phyloP scores from a whole-genome alignment of 176 grass and related monocot species.

The Hordeum vulgare region DNA sequence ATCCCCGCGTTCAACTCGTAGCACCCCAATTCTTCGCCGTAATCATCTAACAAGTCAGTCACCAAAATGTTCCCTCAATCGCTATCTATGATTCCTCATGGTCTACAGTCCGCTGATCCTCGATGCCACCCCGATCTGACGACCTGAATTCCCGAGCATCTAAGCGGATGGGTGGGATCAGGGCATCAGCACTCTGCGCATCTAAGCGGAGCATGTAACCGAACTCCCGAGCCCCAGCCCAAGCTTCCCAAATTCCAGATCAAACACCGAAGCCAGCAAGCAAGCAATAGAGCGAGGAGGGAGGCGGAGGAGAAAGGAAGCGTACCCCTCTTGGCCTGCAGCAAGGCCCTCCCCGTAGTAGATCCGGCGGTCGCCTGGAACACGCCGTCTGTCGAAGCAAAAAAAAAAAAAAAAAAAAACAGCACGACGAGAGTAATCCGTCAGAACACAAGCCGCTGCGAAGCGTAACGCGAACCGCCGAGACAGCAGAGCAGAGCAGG shows the following conservation, averaged over 20 bases:
- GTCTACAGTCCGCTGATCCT: not conserved
- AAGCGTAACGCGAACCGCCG: not conserved
- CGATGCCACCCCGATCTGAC: not conserved
- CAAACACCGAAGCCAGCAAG: not conserved
- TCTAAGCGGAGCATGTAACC: not conserved
- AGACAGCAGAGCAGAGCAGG: not conserved
- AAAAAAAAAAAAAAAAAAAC: too few species aligned
- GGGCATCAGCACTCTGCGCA: not conserved
- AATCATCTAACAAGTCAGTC: not conserved
- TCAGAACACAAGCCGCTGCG: slow-evolving; percentile 18
- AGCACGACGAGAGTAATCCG: not conserved
- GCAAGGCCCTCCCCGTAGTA: slow-evolving; percentile 58
- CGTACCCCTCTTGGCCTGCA: slow-evolving; percentile 52
- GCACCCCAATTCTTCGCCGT: not conserved
- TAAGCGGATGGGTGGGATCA: too few species aligned
- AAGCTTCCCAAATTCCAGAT: not conserved
- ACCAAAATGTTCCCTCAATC: not conserved
- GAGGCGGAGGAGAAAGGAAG: not conserved
- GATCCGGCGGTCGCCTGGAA: slow-evolving; percentile 37
- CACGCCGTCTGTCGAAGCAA: slow-evolving; percentile 21
- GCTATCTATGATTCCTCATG: not conserved
- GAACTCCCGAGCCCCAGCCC: not conserved
- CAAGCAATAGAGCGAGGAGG: not conserved
- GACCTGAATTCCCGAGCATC: too few species aligned
- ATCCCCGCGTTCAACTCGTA: not conserved